phyloP scores from a whole-genome alignment of 2,329 filamentous ascomycete species.

The Lecanicillium sp. region DNA sequence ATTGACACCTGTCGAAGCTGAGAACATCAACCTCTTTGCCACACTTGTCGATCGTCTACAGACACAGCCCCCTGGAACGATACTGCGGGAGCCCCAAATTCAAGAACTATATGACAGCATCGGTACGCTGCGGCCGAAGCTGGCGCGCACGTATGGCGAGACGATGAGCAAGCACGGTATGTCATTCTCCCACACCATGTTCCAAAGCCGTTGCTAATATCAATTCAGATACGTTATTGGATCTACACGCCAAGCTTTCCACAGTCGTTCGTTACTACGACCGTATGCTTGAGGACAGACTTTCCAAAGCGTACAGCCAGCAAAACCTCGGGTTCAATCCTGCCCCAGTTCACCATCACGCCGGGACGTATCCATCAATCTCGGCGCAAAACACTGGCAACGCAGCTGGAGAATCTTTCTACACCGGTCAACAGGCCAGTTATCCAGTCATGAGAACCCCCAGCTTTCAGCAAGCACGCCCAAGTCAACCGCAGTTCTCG shows the following conservation, averaged over 20 bases:
- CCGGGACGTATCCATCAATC: slow-evolving; percentile 67
- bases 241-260: slow-evolving; percentile 89
- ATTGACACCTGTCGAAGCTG: slow-evolving; percentile 84
- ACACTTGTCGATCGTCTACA: slow-evolving; percentile 91
- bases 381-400: slow-evolving; percentile 44
- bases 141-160: slow-evolving; percentile 93
- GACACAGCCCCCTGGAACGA: slow-evolving; percentile 91
- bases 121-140: slow-evolving; percentile 83
- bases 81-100: slow-evolving; percentile 93
- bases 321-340: slow-evolving; percentile 62
- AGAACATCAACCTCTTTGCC: slow-evolving; percentile 95
- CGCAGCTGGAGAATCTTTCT: slow-evolving; percentile 67
- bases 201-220: not conserved
- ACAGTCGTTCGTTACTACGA: slow-evolving; percentile 98
- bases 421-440: slow-evolving; percentile 57
- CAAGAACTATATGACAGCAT: slow-evolving; percentile 98
- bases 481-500: slow-evolving; percentile 37
- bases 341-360: slow-evolving; percentile 44
- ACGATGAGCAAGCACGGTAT: slow-evolving; percentile 98
- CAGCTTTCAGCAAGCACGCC: slow-evolving; percentile 24
- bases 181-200: slow-evolving; percentile 23
- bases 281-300: slow-evolving; percentile 90
- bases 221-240: slow-evolving; percentile 72
- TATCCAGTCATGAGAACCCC: slow-evolving; percentile 49
- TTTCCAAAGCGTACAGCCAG: slow-evolving; percentile 88